Conservation (phyloP, 2,329 filamentous ascomycete species). For the Pestalotiopsis sp. region DNA sequence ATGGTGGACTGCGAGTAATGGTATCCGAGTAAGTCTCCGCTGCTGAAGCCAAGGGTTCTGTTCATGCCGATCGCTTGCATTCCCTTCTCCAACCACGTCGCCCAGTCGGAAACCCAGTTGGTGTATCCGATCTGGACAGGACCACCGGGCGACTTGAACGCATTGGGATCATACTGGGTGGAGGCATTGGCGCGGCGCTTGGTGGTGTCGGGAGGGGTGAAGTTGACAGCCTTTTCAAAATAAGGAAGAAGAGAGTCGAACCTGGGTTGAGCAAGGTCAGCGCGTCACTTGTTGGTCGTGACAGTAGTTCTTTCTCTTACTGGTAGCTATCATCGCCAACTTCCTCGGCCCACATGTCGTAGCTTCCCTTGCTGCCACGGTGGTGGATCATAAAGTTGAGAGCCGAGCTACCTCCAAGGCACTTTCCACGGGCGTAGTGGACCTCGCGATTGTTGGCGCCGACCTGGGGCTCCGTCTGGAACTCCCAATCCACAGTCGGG, state of each 20-base stretch:
- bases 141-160: conserved; percentile 34
- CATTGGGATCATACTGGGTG: conserved; percentile 29
- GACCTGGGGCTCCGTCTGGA: conserved; percentile 25
- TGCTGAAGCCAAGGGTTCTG: conserved; percentile 39
- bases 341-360: conserved; percentile 27
- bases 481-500: conserved; percentile 27
- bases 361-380: conserved; percentile 27
- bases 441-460: conserved; percentile 17
- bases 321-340: conserved; percentile 29
- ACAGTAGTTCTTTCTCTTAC: conserved; percentile 15
- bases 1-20: conserved; percentile 37
- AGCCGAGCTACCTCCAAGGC: conserved; percentile 32
- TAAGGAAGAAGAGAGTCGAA: conserved; percentile 23
- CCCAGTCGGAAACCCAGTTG: conserved; percentile 42
- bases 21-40: conserved; percentile 43
- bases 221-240: conserved; percentile 29
- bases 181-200: conserved; percentile 29
- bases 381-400: conserved; percentile 36
- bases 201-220: conserved; percentile 31
- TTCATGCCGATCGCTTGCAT: conserved; percentile 45
- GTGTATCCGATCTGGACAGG: conserved; percentile 45
- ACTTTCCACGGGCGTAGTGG: conserved; percentile 34
- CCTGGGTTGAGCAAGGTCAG: not conserved
- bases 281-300: not conserved
- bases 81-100: conserved; percentile 40